Conservation (phyloP, 805 yeast species). For the Schizosaccharomyces lindneri region DNA sequence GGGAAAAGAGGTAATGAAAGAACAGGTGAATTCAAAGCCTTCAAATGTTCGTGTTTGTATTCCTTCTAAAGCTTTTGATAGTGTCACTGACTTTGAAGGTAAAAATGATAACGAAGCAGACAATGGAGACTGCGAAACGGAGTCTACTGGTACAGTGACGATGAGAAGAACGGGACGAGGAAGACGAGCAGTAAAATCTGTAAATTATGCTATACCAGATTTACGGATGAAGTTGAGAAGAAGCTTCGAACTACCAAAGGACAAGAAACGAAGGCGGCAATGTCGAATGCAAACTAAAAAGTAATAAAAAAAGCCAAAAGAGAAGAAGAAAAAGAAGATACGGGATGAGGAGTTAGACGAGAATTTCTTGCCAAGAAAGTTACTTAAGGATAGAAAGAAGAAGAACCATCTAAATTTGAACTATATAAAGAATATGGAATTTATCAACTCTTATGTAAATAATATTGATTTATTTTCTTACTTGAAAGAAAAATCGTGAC, state of each 20-base stretch:
- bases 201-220: conserved; percentile 46
- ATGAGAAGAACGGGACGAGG: neutral
- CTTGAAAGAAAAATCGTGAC: too few species aligned
- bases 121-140: too few species aligned
- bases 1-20: neutral
- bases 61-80: neutral
- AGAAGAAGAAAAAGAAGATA: too few species aligned
- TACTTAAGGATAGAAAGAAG: too few species aligned
- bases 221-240: conserved; percentile 45
- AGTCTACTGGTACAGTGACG: neutral
- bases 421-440: too few species aligned
- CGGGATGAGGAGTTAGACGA: too few species aligned
- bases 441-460: too few species aligned
- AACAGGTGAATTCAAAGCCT: neutral
- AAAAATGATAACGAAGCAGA: neutral
- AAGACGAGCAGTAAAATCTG: conserved; percentile 13
- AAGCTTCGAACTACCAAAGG: conserved; percentile 18
- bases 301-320: too few species aligned
- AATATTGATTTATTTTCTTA: too few species aligned
- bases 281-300: too few species aligned
- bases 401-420: too few species aligned
- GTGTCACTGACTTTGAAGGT: neutral
- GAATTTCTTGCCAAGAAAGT: too few species aligned
- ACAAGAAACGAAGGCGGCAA: conserved; percentile 17
- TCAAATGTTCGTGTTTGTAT: neutral